These are phyloP conservation scores for Hypoxylon sp. DNA, from an alignment of 2,329 filamentous ascomycete species.

Conservation along the genomic window DNA sequence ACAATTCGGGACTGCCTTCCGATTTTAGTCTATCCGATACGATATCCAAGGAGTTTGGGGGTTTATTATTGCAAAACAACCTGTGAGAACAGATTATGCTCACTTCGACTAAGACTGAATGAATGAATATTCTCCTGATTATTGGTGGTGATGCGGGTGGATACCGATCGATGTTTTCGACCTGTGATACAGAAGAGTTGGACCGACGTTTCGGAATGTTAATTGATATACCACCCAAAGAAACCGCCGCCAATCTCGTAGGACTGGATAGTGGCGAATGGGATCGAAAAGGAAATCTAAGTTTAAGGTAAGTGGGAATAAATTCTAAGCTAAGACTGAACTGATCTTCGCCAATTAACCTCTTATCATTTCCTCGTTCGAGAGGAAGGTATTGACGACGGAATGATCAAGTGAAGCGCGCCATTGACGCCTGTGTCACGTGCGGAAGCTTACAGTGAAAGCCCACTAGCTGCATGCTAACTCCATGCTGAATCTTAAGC, in stretches of 20 bases:
- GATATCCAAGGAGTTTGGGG: conserved; percentile 23
- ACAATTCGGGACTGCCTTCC: conserved; percentile 28
- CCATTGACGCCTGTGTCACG: conserved; percentile 40
- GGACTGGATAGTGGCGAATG: conserved; percentile 7
- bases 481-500: background rate
- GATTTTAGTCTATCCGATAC: conserved; percentile 30
- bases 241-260: conserved; percentile 12
- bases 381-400: conserved; percentile 32
- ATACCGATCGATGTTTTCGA: conserved; percentile 35
- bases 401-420: conserved; percentile 31
- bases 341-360: conserved; percentile 14
- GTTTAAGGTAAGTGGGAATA: conserved; percentile 2
- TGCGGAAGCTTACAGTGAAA: conserved; percentile 26
- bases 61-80: conserved; percentile 5
- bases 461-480: background rate
- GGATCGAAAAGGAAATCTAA: conserved; percentile 7
- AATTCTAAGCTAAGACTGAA: conserved; percentile 10
- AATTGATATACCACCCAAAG: conserved; percentile 27
- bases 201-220: conserved; percentile 36
- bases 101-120: conserved; percentile 21
- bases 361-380: conserved; percentile 15
- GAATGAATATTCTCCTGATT: conserved; percentile 21
- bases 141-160: conserved; percentile 46
- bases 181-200: conserved; percentile 35
- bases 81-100: background rate